These are phyloP conservation scores for Sugiyamaella neomexicana DNA, from an alignment of 1,139 yeast species.

Conservation along the genomic window DNA sequence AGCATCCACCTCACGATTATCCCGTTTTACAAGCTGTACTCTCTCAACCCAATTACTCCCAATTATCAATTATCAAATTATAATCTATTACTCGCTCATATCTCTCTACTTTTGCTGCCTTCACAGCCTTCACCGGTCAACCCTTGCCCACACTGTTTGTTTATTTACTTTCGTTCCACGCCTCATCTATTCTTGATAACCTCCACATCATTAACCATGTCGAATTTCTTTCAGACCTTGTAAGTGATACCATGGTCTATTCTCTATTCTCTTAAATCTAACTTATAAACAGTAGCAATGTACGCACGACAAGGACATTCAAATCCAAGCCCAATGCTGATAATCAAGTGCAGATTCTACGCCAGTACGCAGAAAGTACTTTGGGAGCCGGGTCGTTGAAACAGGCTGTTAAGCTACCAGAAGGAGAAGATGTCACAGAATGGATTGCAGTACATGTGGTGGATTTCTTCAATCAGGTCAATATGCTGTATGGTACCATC, in stretches of 20 bases:
- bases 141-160: neutral
- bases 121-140: neutral
- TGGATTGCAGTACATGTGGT: slow-evolving; percentile 90
- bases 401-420: slow-evolving; percentile 92
- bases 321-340: slow-evolving; percentile 30
- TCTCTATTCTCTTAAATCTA: neutral
- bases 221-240: slow-evolving; percentile 18
- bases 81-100: too few species aligned
- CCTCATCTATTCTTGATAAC: too few species aligned
- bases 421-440: slow-evolving; percentile 87
- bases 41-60: too few species aligned
- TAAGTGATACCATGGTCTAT: slow-evolving; percentile 11
- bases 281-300: slow-evolving; percentile 21
- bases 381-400: slow-evolving; percentile 88
- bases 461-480: slow-evolving; percentile 85
- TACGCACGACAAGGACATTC: slow-evolving; percentile 35
- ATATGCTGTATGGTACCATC: slow-evolving; percentile 94
- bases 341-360: slow-evolving; percentile 39
- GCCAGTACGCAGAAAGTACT: slow-evolving; percentile 90
- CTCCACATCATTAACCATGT: neutral
- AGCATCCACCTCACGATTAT: too few species aligned
- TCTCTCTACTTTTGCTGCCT: too few species aligned
- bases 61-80: too few species aligned
- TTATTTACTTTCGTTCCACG: neutral
- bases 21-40: too few species aligned